These are phyloP conservation scores for Otatea glauca DNA, from an alignment of 176 grass and related monocot genomes.

Conservation along the genomic window DNA sequence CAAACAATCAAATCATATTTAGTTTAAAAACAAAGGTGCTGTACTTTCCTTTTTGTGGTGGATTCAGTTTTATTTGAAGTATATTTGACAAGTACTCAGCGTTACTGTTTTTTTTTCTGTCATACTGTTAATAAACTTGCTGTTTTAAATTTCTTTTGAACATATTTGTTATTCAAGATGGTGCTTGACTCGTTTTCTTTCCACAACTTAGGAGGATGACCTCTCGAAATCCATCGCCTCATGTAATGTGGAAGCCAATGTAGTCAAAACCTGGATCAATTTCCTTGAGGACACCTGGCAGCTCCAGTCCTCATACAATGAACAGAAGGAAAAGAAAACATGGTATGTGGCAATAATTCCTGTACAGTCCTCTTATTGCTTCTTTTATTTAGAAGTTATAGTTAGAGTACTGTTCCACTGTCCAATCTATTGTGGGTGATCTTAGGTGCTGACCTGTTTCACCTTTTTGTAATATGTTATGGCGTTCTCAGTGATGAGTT, in stretches of 20 bases:
- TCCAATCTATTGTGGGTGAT: slow-evolving; percentile 15
- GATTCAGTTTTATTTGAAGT: slow-evolving; percentile 36
- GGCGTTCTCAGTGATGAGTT: slow-evolving; percentile 69
- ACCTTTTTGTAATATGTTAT: slow-evolving; percentile 21
- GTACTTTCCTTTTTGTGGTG: slow-evolving; percentile 27
- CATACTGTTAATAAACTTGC: neutral
- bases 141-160: neutral
- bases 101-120: neutral
- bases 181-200: slow-evolving; percentile 30
- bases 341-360: slow-evolving; percentile 53
- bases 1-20: slow-evolving; percentile 83
- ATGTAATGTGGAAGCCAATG: slow-evolving; percentile 75
- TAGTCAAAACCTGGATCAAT: slow-evolving; percentile 84
- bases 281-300: slow-evolving; percentile 92
- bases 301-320: slow-evolving; percentile 72
- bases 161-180: slow-evolving; percentile 21
- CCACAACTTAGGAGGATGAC: slow-evolving; percentile 75
- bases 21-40: slow-evolving; percentile 86
- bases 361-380: slow-evolving; percentile 29
- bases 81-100: slow-evolving; percentile 1
- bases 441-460: slow-evolving; percentile 35
- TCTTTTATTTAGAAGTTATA: slow-evolving; percentile 18
- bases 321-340: slow-evolving; percentile 80
- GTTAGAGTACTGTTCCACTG: neutral
- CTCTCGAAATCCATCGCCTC: slow-evolving; percentile 72